Evolutionary conservation across 345 rosid genomes (phyloP), one percentile per base, ranked within the genome.

Genomic region (Syzygium aromaticum): DNA sequence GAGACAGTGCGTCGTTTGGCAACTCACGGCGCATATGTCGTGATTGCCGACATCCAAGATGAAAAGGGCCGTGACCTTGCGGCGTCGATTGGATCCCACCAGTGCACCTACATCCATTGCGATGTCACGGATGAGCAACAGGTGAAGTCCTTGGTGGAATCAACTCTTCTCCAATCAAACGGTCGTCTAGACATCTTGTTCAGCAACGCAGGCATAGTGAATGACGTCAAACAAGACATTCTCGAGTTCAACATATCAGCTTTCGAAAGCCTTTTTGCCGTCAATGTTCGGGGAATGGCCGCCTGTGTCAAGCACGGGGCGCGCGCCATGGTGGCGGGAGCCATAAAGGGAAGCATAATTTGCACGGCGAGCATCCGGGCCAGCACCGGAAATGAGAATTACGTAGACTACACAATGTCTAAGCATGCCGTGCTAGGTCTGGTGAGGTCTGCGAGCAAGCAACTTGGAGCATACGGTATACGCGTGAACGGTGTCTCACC

Each of bases 401-500:
- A 23, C 1, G 87, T 89, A 3, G 92, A 91, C 61, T 91, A 91
- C 84, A 7, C 2, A 0, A 87, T 89, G 91, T 90, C 91, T 19
- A 91, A 91, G 87, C 88, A 83, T 30, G 87, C 91, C 14, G 90
- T 91, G 85, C 5, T 87, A 77, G 93, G 90, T 15, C 53, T 90
- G 84, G 88, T 90, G 73, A 80, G 85, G 87, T 89, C 86, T 5
- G 90, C 89, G 4, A 91, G 92, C 64, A 86, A 15, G 82, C 92
- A 90, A 86, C 54, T 91, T 12, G 92, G 91, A 6, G 27, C 7
- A 46, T 52, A 87, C 30, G 88, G 90, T 23, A 85, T 89, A n/a
- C 89, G 91, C 10, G 89, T 91, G 53, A 90, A 89, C 90, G 59
- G 90, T 17, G 89, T 91, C 51, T 91, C 91, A 21, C 90, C 77